Percentiles rank a stretch among this genome's conserved stretches.
Conservation (phyloP, 2,329 filamentous ascomycete genomes). For the Paecilomyces variotii region DNA sequence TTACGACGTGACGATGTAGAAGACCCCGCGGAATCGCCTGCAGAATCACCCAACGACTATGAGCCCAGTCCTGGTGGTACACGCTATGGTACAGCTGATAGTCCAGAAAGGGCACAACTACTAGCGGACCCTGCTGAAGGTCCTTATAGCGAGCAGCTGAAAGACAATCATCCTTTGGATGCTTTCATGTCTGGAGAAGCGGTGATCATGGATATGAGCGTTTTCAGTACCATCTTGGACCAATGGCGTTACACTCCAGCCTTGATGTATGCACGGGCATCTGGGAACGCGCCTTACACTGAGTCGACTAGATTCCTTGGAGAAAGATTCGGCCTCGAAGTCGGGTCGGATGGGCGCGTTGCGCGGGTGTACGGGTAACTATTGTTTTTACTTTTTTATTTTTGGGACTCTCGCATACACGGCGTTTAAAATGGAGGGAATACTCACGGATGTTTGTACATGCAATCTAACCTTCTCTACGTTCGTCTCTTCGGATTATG, state of each 20-base stretch:
- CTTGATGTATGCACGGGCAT: conserved; percentile 12
- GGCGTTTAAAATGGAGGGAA: neutral
- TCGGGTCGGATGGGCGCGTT: conserved; percentile 26
- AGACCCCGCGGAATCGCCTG: conserved; percentile 10
- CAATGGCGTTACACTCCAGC: conserved; percentile 29
- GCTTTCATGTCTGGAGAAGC: conserved; percentile 28
- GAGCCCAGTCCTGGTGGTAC: conserved; percentile 17
- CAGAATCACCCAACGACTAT: conserved; percentile 35
- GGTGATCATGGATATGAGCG: conserved; percentile 29
- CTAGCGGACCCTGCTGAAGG: conserved; percentile 26
- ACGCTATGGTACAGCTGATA: conserved; percentile 10
- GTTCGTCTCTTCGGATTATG: neutral
- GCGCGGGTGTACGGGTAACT: conserved; percentile 18
- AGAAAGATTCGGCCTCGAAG: conserved; percentile 29
- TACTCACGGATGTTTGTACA: neutral
- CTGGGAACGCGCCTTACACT: conserved; percentile 21
- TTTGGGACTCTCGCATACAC: neutral
- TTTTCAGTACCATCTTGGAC: conserved; percentile 27
- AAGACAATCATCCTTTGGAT: conserved; percentile 30
- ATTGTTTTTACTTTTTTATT: neutral
- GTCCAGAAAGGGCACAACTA: conserved; percentile 22
- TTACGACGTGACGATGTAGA: conserved; percentile 24
- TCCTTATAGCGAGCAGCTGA: conserved; percentile 8
- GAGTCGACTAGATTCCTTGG: conserved; percentile 30
- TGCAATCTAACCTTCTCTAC: neutral